phyloP scores from a whole-genome alignment of 805 yeast genomes.

The Pichia manshurica region DNA sequence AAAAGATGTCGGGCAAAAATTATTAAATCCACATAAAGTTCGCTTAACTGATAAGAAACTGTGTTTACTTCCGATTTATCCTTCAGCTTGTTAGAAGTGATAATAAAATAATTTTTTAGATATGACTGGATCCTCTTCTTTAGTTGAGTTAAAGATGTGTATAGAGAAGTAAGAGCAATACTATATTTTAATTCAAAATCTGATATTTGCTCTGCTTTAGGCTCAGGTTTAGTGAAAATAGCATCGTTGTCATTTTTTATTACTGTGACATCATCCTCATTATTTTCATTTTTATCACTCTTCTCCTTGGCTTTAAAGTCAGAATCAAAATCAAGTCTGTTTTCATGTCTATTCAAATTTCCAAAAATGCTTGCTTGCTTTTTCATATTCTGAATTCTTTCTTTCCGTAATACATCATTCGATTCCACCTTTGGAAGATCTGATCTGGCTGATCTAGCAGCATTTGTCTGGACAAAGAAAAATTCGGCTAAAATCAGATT shows the following conservation, averaged over 20 bases:
- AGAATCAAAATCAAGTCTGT: conserved; percentile 14
- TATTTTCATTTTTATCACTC: not conserved
- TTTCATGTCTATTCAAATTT: conserved; percentile 20
- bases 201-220: conserved; percentile 1
- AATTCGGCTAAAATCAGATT: conserved; percentile 56
- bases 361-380: conserved; percentile 22
- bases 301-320: conserved; percentile 11
- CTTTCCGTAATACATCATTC: not conserved
- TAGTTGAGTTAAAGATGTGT: not conserved
- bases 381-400: conserved; percentile 2
- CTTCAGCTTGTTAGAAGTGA: not conserved
- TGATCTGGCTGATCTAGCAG: conserved; percentile 22
- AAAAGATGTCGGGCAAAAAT: conserved; percentile 1
- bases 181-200: conserved; percentile 1
- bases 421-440: conserved; percentile 17
- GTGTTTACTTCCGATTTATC: not conserved
- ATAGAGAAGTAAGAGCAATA: not conserved
- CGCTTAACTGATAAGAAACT: not conserved
- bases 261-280: conserved; percentile 4
- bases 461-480: conserved; percentile 43
- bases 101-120: not conserved
- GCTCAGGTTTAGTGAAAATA: not conserved
- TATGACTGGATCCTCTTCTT: not conserved
- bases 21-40: not conserved
- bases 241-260: conserved; percentile 1